Percentiles rank a stretch among this genome's conserved stretches.
Evolutionary conservation across 495 filamentous ascomycete genomes (phyloP).

Genomic region (Cercophora newfieldiana): DNA sequence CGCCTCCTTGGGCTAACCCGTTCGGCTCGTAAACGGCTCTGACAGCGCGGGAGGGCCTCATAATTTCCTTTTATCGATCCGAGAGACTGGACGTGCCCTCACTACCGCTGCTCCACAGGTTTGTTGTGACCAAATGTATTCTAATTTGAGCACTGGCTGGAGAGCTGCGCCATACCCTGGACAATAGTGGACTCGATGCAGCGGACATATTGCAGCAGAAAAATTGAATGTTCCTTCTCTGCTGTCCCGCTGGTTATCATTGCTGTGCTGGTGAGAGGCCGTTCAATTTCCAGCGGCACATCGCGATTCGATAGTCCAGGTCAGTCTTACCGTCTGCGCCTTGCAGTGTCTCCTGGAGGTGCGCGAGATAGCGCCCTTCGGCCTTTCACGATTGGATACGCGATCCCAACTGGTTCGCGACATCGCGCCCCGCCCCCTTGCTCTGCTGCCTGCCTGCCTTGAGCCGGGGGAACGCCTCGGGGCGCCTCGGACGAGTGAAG

Average conservation of each 20-base stretch:
- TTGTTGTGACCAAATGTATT: conserved; percentile 10
- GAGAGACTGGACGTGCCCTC: conserved; percentile 31
- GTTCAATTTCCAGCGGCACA: conserved; percentile 10
- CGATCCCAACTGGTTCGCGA: conserved; percentile 26
- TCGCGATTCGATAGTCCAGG: conserved; percentile 2
- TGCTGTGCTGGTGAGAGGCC: not conserved
- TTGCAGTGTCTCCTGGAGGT: conserved; percentile 31
- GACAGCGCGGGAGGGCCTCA: conserved; percentile 17
- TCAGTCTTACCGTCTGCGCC: conserved; percentile 25
- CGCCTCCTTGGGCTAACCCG: conserved; percentile 11
- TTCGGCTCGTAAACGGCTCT: conserved; percentile 14
- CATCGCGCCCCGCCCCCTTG: conserved; percentile 20
- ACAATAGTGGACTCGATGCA: conserved; percentile 22
- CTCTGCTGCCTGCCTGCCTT: conserved; percentile 23
- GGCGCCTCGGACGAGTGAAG: conserved; percentile 10
- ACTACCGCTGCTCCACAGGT: not conserved
- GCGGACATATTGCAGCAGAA: conserved; percentile 25
- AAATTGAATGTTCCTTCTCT: conserved; percentile 18
- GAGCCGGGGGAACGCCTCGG: not conserved
- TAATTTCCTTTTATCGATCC: conserved; percentile 33
- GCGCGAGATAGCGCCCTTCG: conserved; percentile 22
- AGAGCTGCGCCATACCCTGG: conserved; percentile 8
- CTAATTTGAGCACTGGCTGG: conserved; percentile 21
- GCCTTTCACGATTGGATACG: conserved; percentile 28
- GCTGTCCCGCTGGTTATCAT: conserved; percentile 14